Percentiles rank a stretch among this genome's conserved stretches.
Conservation (phyloP, 2,329 filamentous ascomycete species). For the Colletotrichum tamarilloi region DNA sequence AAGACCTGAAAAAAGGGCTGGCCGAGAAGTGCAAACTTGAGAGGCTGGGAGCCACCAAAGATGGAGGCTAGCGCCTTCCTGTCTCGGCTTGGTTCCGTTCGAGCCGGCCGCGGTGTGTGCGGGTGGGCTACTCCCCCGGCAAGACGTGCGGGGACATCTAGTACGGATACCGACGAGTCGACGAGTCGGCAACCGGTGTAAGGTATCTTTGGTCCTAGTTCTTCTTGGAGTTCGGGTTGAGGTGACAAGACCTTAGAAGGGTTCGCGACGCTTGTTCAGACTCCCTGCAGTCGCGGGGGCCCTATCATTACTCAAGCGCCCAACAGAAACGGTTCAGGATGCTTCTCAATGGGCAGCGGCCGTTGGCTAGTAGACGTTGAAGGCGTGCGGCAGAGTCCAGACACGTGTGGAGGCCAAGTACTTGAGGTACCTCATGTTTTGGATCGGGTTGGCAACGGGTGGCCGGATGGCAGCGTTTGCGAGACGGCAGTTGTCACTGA, state of each 20-base stretch:
- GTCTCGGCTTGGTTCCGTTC: conserved; percentile 25
- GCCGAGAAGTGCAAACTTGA: background rate
- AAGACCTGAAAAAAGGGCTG: background rate
- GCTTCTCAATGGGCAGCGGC: background rate
- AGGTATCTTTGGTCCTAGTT: background rate
- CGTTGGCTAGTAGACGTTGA: background rate
- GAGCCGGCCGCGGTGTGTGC: background rate
- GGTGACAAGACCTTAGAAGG: background rate
- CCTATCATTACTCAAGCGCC: background rate
- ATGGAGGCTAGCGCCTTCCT: conserved; percentile 22
- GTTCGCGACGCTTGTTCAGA: background rate
- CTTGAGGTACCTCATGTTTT: background rate
- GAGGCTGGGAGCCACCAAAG: conserved; percentile 1
- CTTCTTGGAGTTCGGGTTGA: background rate
- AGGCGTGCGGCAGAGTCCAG: background rate
- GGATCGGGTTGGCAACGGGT: background rate
- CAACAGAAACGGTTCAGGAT: background rate
- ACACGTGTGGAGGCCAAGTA: background rate
- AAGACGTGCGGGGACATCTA: background rate
- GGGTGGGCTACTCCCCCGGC: background rate
- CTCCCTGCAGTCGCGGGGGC: background rate
- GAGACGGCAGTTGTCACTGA: background rate
- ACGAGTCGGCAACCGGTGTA: background rate
- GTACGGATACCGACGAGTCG: background rate
- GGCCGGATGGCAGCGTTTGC: background rate